phyloP scores from a whole-genome alignment of 176 grass and related monocot species.

The Guadua angustifolia region DNA sequence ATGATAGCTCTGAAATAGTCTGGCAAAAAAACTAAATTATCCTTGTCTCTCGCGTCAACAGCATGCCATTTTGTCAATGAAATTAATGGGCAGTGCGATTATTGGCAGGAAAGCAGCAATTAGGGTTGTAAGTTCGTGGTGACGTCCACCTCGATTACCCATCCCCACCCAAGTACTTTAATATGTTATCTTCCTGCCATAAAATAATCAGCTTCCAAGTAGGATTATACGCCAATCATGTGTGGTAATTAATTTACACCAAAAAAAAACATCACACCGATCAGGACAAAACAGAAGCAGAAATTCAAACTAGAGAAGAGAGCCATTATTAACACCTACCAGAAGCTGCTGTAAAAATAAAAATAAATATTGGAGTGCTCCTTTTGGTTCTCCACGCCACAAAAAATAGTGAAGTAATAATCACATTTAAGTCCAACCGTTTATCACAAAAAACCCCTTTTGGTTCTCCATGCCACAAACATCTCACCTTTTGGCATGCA shows the following conservation, averaged over 20 bases:
- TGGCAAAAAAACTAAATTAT: too few relatives aligned
- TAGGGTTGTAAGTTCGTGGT: slow-evolving; percentile 25
- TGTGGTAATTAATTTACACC: slow-evolving; percentile 21
- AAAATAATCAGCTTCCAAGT: slow-evolving; percentile 43
- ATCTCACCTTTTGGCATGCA: not conserved
- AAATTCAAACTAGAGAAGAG: not conserved
- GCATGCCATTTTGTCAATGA: not conserved
- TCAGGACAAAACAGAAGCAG: slow-evolving; percentile 52
- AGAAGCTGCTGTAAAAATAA: slow-evolving; percentile 8
- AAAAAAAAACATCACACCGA: slow-evolving; percentile 10
- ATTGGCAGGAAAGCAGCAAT: not conserved
- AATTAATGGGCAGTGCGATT: not conserved
- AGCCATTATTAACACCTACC: not conserved
- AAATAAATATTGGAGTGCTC: not conserved
- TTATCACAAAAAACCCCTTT: not conserved
- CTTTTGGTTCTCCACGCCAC: not conserved
- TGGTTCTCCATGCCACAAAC: not conserved
- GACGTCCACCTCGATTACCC: slow-evolving; percentile 39
- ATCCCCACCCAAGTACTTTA: not conserved
- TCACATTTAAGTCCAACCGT: slow-evolving; percentile 45
- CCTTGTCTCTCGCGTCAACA: too few relatives aligned
- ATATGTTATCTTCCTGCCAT: slow-evolving; percentile 45
- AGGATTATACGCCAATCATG: slow-evolving; percentile 49
- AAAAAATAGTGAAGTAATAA: slow-evolving; percentile 25
- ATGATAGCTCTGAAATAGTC: too few relatives aligned